Percentiles rank a stretch among this genome's conserved stretches.
These are phyloP conservation scores for Nepenthes mirabilis DNA, from an alignment of 148 eudicot species.

Conservation along the genomic window DNA sequence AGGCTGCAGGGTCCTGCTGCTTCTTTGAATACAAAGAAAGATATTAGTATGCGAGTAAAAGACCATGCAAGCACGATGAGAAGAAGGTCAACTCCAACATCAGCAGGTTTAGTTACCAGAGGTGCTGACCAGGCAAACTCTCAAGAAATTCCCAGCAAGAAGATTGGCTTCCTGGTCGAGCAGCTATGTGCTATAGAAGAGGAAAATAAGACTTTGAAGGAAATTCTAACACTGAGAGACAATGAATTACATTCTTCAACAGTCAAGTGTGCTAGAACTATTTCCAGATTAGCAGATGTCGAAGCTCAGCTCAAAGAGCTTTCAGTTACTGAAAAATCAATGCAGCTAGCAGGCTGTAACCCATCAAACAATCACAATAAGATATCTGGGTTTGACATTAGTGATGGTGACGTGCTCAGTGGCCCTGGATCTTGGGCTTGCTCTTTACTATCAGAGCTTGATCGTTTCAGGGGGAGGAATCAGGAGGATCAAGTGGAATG, in stretches of 20 bases:
- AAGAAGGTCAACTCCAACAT: slow-evolving; percentile 8
- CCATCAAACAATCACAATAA: slow-evolving; percentile 5
- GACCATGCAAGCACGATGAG: slow-evolving; percentile 10
- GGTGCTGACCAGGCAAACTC: background rate
- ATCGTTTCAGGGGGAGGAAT: slow-evolving; percentile 16
- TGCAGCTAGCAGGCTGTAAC: slow-evolving; percentile 15
- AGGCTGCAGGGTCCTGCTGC: slow-evolving; percentile 31
- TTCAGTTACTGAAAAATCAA: slow-evolving; percentile 12
- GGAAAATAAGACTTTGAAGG: slow-evolving; percentile 51
- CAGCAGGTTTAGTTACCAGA: slow-evolving; percentile 7
- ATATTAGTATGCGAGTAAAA: slow-evolving; percentile 12
- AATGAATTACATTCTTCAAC: slow-evolving; percentile 33
- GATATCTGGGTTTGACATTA: background rate
- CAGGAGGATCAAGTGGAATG: slow-evolving; percentile 7
- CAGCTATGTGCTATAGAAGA: slow-evolving; percentile 40
- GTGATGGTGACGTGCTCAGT: slow-evolving; percentile 1
- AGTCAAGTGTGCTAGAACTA: slow-evolving; percentile 19
- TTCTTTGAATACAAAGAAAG: slow-evolving; percentile 17
- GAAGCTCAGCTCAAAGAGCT: slow-evolving; percentile 33
- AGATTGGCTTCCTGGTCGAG: slow-evolving; percentile 24
- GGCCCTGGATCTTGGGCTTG: slow-evolving; percentile 31
- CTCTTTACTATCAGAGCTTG: slow-evolving; percentile 28
- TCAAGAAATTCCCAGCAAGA: slow-evolving; percentile 14
- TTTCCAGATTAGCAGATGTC: slow-evolving; percentile 24
- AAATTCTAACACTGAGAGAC: slow-evolving; percentile 33